Evolutionary conservation across 257 asterid genomes (phyloP), one percentile per base, ranked within the genome.

Genomic region (Cruciata laevipes): DNA sequence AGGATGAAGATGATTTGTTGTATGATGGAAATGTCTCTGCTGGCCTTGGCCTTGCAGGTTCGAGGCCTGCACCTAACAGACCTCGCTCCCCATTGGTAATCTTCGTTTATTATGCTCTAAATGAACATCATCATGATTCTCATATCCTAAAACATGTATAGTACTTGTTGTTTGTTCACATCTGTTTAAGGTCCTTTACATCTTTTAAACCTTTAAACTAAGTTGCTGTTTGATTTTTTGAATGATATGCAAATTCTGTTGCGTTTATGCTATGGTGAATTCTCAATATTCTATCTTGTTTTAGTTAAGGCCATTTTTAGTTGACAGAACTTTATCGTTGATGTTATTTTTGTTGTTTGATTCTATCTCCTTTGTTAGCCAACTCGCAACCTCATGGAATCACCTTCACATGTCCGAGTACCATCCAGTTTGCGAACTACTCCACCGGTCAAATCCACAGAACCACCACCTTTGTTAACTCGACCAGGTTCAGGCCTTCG

Each of bases 11-110:
- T 31, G 88, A 85, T 56, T 79, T 85, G 38, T 60, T 90, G 58
- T 90, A 82, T 51, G 96, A 88, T 65, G 71, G 71, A 12, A 61
- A 66, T 75, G 76, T 85, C n/a, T 81, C 90, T 6, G 64, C 88
- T 63, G 90, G 94, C 68, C 20, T 89, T 60, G 96, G 98, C 18
- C 94, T 88, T 42, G 93, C 95, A 1, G 83, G 96, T 14, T 87
- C 84, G 71, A 81, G 96, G 76, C 80, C 55, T 14, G 20, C 16
- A 8, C 55, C 83, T 23, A 38, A 62, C 27, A 77, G 87, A 71
- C 70, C 52, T 60, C 87, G 85, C 44, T 79, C 98, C 67, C 89
- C 95, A 9, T n/a, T 83, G 86, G 95, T 89, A 82, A 80, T 78
- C 10, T 31, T 18, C 6, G 23, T 20, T 21, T 12, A 21, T 40